Base-by-base conservation (phyloP, 2,329 filamentous ascomycete genomes). In the Elsinoe perseae region DNA sequence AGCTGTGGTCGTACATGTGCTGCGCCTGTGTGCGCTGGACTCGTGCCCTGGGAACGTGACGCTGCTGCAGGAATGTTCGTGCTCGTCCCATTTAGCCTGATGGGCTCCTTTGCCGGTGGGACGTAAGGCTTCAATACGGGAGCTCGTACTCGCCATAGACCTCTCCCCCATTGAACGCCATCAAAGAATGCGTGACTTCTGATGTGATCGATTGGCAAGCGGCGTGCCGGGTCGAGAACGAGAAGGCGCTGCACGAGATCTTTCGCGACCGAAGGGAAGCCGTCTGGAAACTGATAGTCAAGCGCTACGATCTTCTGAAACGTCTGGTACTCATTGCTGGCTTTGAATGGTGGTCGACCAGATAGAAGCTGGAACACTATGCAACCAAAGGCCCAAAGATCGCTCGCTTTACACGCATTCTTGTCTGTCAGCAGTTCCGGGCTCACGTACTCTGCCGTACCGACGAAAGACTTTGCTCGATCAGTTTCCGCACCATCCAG, bases 271-370 rank as follows among this genome's bases (percentile, higher is more conserved):
- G 84, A 76, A 1, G 93, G 93, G 64, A 98, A 98, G 1, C 89
- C 90, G 25, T 82, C 73, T 0, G 93, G 93, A 61, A 97, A 98
- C 44, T 92, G 86, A 68, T 97, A 98, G 56, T 98, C 92, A 42
- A 98, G 77, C 28, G 81, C 86, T 54, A 98, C 89, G 67, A 98
- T 98, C 72, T 97, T 98, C 70, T 98, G 93, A 68, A 98, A 98
- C 0, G 93, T 98, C 67, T 93, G 80, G 66, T 97, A 98, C 69
- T 98, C 93, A 63, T 95, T 96, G 12, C 80, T 87, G 38, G 87
- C 93, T 70, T 98, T 98, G 77, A 98, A 98, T 0, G 93, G 93
- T 4, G 93, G 93, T 59, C 93, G 80, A n/a, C 93, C 93, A n/a
- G 88, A 87, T 30, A 98, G 77, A 23, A 98, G 80, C 70, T 98